Percentiles rank a stretch among this genome's conserved stretches.
phyloP scores from a whole-genome alignment of 768 basidiomycete species.

The Psilocybe azurescens region DNA sequence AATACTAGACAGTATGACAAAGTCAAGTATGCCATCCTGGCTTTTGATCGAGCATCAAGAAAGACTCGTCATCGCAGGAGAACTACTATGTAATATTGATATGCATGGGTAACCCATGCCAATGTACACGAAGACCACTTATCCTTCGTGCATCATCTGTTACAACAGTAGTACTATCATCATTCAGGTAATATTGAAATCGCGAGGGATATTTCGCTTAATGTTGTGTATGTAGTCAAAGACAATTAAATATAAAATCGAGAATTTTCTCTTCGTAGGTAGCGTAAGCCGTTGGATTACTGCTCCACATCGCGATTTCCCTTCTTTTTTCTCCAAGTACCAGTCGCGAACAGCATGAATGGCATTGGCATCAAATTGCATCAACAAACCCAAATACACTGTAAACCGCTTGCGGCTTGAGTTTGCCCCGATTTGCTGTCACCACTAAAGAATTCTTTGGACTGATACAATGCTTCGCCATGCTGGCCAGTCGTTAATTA shows the following conservation, averaged over 20 bases:
- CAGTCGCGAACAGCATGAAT: background rate
- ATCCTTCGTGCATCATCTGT: background rate
- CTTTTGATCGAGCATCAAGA: constrained; percentile 73
- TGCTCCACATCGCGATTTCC: background rate
- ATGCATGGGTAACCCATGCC: constrained; percentile 1
- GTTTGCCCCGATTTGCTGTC: constrained; percentile 17
- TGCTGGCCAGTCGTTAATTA: constrained; percentile 59
- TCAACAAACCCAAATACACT: constrained; percentile 15
- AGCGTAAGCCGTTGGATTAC: background rate
- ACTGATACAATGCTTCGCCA: constrained; percentile 59
- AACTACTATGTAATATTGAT: constrained; percentile 40
- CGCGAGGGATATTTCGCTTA: constrained; percentile 7
- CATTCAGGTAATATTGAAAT: constrained; percentile 17
- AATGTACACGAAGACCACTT: background rate
- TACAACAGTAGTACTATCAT: constrained; percentile 17
- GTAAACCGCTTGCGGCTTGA: background rate
- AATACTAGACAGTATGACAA: constrained; percentile 73
- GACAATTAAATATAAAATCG: background rate
- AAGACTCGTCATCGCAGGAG: constrained; percentile 73
- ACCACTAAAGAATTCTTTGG: constrained; percentile 11
- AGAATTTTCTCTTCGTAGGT: background rate
- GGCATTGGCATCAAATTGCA: constrained; percentile 3
- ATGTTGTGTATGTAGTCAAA: constrained; percentile 6
- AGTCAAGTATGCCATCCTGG: constrained; percentile 79
- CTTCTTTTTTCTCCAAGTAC: no score